phyloP scores from a whole-genome alignment of 768 basidiomycete genomes.

The Boletus subparvulus region DNA sequence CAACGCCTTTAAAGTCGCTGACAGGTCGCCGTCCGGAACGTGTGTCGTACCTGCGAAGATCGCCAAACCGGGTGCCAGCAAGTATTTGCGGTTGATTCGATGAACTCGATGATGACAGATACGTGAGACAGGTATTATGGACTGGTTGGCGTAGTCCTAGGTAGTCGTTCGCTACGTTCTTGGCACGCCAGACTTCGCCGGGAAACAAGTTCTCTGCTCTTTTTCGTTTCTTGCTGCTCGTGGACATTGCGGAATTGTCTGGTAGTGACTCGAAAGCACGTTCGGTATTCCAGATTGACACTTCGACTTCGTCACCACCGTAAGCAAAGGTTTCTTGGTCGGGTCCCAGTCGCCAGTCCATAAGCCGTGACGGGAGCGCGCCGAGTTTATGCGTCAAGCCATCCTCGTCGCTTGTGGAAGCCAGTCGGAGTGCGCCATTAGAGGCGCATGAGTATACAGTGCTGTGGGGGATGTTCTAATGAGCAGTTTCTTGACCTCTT shows the following conservation, averaged over 20 bases:
- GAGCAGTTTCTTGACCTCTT: not conserved
- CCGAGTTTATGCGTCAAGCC: conserved; percentile 31
- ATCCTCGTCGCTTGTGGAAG: conserved; percentile 31
- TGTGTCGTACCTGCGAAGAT: conserved; percentile 76
- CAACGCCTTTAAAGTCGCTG: conserved; percentile 61
- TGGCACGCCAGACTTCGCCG: conserved; percentile 82
- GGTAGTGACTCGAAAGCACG: conserved; percentile 41
- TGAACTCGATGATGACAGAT: conserved; percentile 43
- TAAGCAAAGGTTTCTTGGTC: conserved; percentile 65
- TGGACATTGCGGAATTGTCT: conserved; percentile 15
- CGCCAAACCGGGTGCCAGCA: conserved; percentile 73
- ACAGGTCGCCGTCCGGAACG: conserved; percentile 66
- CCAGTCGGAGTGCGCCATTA: conserved; percentile 67
- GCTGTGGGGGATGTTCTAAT: conserved; percentile 18
- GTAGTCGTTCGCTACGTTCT: conserved; percentile 79
- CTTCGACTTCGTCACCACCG: conserved; percentile 83
- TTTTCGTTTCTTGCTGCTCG: conserved; percentile 47
- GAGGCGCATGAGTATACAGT: conserved; percentile 69
- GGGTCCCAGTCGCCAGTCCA: conserved; percentile 60
- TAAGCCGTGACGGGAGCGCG: conserved; percentile 66
- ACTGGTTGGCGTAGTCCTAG: conserved; percentile 78
- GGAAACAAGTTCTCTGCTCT: conserved; percentile 60
- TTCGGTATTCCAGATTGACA: conserved; percentile 79
- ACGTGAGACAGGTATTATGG: conserved; percentile 67
- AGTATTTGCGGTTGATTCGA: conserved; percentile 50